Conservation (phyloP, 805 yeast genomes). For the Saccharomycopsis schoenii region DNA sequence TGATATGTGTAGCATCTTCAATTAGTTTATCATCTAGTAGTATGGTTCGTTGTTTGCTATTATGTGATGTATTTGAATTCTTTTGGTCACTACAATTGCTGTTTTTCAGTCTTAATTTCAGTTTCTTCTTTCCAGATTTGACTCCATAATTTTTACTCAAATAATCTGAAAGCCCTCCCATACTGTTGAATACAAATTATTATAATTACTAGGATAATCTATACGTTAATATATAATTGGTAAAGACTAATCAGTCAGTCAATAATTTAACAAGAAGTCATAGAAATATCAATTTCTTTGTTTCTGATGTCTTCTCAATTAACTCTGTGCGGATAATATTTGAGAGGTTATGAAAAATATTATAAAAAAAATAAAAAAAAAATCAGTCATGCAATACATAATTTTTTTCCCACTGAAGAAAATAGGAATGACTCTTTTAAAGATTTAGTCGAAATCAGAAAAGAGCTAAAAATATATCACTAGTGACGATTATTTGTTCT, state of each 20-base stretch:
- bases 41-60: background rate
- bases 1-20: background rate
- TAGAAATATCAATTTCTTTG: too few species aligned
- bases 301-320: background rate
- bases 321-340: background rate
- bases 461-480: background rate
- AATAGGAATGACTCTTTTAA: background rate
- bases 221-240: too few species aligned
- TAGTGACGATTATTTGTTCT: too few species aligned
- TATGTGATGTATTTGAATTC: background rate
- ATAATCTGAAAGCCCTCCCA: constrained; percentile 10
- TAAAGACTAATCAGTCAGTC: too few species aligned
- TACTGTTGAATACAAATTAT: background rate
- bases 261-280: too few species aligned
- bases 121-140: background rate
- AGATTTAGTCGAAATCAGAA: background rate
- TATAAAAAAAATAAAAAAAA: background rate
- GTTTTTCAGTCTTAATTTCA: background rate
- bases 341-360: too few species aligned
- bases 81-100: background rate
- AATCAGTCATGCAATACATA: background rate
- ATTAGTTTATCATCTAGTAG: background rate
- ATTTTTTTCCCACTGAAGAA: background rate
- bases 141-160: constrained; percentile 14
- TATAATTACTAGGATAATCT: too few species aligned